A percentile compares a stretch with the other conserved stretches of the same genome.
phyloP scores from a whole-genome alignment of 441 rosid genomes.

The Metrosideros polymorpha region DNA sequence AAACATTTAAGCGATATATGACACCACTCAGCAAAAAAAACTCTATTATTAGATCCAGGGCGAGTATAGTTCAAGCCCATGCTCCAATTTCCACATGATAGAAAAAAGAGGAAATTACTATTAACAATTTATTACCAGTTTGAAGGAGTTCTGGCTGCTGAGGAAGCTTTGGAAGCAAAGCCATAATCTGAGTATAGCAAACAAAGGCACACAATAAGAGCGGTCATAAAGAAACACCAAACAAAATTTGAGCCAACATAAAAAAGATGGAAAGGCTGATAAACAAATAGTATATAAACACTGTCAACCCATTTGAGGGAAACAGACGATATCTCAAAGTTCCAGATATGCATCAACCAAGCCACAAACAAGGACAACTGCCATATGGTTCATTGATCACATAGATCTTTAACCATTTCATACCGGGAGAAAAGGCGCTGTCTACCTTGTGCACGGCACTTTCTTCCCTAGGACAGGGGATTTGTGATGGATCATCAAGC shows the following conservation, averaged over 20 bases:
- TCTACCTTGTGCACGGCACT: not conserved
- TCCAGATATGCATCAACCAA: not conserved
- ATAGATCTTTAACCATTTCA: not conserved
- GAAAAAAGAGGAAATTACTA: not conserved
- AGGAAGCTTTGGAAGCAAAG: conserved; percentile 70
- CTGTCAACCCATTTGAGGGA: not conserved
- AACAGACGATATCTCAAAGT: not conserved
- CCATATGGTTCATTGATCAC: no score
- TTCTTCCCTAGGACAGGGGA: not conserved
- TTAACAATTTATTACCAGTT: conserved; percentile 49
- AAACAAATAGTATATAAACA: not conserved
- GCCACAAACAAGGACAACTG: no score
- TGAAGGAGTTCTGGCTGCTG: conserved; percentile 90
- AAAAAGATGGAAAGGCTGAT: not conserved
- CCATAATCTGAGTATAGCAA: conserved; percentile 41
- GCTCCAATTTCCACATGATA: not conserved
- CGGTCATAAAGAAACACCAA: not conserved
- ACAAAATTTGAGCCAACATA: not conserved
- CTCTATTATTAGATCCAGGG: not conserved
- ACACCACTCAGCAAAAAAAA: not conserved
- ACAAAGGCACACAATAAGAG: not conserved
- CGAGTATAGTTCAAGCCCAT: not conserved
- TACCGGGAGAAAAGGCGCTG: not conserved
- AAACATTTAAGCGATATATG: conserved; percentile 7
- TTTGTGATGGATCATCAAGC: not conserved